A percentile compares a stretch with the other conserved stretches of the same genome.
Evolutionary conservation across 75 land plant species (phyloP).

Genomic region (Adiantum capillusveneris): DNA sequence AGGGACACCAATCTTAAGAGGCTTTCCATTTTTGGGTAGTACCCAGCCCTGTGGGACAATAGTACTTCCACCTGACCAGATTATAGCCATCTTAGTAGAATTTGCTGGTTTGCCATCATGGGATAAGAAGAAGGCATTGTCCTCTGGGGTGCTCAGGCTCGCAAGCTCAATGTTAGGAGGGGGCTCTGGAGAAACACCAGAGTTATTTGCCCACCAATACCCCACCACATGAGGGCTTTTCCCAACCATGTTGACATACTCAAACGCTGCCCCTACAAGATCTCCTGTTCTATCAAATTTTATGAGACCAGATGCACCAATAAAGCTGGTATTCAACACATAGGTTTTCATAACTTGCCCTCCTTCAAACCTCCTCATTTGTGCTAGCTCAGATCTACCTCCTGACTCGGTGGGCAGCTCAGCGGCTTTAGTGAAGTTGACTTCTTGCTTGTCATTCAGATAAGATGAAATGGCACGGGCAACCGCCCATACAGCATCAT

Average conservation of each 20-base stretch:
- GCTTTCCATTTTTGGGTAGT: constrained; percentile 17
- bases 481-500: constrained; percentile 24
- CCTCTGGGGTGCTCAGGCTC: background rate
- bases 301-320: constrained; percentile 9
- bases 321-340: background rate
- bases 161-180: background rate
- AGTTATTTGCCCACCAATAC: constrained; percentile 10
- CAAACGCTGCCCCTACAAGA: constrained; percentile 12
- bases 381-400: constrained; percentile 11
- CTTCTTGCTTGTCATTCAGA: background rate
- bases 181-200: background rate
- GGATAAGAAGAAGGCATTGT: constrained; percentile 1
- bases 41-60: constrained; percentile 29
- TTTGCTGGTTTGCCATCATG: constrained; percentile 3
- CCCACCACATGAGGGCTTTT: constrained; percentile 16
- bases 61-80: constrained; percentile 33
- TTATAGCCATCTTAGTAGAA: background rate
- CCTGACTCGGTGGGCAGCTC: background rate
- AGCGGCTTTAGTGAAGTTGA: background rate
- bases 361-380: background rate
- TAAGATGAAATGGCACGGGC: constrained; percentile 14
- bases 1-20: constrained; percentile 27
- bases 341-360: constrained; percentile 3
- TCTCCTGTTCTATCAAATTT: constrained; percentile 26
- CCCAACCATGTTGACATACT: constrained; percentile 33